Evolutionary conservation across 2,329 filamentous ascomycete genomes (phyloP).

Genomic region (Fusarium mexicanum): DNA sequence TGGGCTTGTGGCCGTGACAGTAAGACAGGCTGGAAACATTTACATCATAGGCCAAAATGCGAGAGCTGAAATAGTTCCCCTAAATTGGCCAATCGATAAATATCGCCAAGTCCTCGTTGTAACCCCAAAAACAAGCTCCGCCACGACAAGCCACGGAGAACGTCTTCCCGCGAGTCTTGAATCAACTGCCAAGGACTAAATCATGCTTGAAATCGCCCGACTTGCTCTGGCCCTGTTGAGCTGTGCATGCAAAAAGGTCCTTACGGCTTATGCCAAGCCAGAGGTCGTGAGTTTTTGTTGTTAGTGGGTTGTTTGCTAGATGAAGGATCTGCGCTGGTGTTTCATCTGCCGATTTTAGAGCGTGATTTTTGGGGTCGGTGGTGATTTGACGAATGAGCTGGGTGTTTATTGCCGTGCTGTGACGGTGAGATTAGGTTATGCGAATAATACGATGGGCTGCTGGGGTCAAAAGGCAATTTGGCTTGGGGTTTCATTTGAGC

Average conservation of each 20-base stretch:
- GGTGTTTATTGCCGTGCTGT: not conserved
- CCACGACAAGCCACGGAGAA: not conserved
- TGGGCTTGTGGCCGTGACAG: fast-evolving
- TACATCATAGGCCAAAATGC: not conserved
- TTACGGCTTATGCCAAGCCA: not conserved
- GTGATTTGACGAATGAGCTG: not conserved
- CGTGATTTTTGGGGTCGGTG: fast-evolving
- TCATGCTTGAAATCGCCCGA: not conserved
- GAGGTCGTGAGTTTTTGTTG: not conserved
- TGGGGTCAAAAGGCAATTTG: too few species aligned
- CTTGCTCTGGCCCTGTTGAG: not conserved
- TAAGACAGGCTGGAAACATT: too few species aligned
- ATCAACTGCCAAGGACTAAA: not conserved
- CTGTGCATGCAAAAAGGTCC: too few species aligned
- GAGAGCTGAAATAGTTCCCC: fast-evolving
- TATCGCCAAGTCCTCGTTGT: not conserved
- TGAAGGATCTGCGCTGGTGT: not conserved
- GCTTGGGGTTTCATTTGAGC: too few species aligned
- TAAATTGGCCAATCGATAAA: not conserved
- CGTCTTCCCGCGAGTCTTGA: not conserved
- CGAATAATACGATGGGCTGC: too few species aligned
- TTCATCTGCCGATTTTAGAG: not conserved
- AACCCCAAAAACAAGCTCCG: not conserved
- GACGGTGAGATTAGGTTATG: not conserved
- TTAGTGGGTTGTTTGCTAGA: not conserved